Evolutionary conservation across 176 grass and related monocot genomes (phyloP).

Genomic region (sorghum (Sorghum bicolor)): DNA sequence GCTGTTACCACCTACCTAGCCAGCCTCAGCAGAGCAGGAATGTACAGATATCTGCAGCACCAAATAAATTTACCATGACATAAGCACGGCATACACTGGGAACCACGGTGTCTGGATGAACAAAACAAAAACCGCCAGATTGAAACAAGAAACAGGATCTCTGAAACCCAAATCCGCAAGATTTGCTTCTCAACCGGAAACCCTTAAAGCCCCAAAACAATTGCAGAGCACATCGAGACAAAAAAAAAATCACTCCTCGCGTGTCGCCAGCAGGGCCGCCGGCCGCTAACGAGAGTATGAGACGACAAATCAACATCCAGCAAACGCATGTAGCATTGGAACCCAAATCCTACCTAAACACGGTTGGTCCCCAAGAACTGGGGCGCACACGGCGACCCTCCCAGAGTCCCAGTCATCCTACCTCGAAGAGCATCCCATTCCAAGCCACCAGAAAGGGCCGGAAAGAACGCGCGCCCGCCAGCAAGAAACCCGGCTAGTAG

Average conservation of each 20-base stretch:
- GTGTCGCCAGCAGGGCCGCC: not conserved
- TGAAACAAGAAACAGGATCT: not conserved
- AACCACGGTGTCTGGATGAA: not conserved
- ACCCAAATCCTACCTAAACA: not conserved
- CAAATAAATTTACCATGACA: not conserved
- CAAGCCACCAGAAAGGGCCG: not conserved
- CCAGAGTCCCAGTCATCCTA: not conserved
- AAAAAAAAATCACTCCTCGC: not conserved
- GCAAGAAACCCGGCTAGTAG: not conserved
- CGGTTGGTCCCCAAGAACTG: not conserved
- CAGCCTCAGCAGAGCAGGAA: conserved; percentile 17
- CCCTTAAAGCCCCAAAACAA: not conserved
- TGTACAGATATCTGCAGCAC: conserved; percentile 21
- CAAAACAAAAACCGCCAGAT: not conserved
- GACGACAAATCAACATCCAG: not conserved
- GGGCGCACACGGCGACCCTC: not conserved
- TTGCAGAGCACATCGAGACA: not conserved
- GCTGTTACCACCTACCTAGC: not conserved
- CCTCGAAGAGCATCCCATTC: not conserved
- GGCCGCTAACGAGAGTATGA: not conserved
- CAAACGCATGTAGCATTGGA: not conserved
- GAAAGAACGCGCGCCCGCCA: not conserved
- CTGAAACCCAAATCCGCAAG: not conserved
- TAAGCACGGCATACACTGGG: not conserved
- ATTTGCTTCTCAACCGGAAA: not conserved